Evolutionary conservation across 208 protist genomes (phyloP).

Genomic region (Trypanosoma cruzi): DNA sequence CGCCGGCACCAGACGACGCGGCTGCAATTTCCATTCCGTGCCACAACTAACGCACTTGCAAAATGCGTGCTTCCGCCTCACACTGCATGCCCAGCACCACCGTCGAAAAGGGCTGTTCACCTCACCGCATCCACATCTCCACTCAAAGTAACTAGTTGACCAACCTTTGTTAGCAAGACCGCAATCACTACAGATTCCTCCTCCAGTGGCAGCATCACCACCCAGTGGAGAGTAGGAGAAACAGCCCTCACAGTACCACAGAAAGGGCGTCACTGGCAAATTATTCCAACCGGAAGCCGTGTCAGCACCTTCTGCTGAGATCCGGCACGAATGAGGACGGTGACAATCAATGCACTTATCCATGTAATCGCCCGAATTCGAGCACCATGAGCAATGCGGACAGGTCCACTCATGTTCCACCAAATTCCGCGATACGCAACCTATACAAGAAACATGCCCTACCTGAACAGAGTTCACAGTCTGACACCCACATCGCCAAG

Average conservation of each 20-base stretch:
- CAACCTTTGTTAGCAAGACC: slow-evolving; percentile 24
- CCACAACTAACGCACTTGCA: slow-evolving; percentile 27
- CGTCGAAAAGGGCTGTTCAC: slow-evolving; percentile 39
- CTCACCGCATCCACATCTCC: slow-evolving; percentile 72
- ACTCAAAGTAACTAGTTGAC: slow-evolving; percentile 42
- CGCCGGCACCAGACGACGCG: slow-evolving; percentile 7
- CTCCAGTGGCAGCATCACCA: background rate
- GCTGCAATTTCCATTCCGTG: slow-evolving; percentile 12
- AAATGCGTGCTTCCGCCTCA: slow-evolving; percentile 8
- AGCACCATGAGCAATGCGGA: slow-evolving; percentile 39
- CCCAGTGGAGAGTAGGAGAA: slow-evolving; percentile 10
- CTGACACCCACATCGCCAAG: slow-evolving; percentile 64
- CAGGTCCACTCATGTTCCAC: slow-evolving; percentile 56
- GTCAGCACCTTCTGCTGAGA: background rate
- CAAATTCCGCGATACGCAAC: slow-evolving; percentile 43
- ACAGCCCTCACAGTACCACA: slow-evolving; percentile 32
- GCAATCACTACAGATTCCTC: slow-evolving; percentile 14
- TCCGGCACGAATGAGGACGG: slow-evolving; percentile 38
- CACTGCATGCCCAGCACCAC: slow-evolving; percentile 62
- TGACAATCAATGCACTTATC: slow-evolving; percentile 56
- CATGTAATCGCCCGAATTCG: slow-evolving; percentile 37
- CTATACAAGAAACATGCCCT: slow-evolving; percentile 31
- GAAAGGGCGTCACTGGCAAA: background rate
- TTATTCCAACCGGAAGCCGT: background rate
- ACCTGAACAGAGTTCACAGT: slow-evolving; percentile 21